phyloP scores from a whole-genome alignment of 2,329 filamentous ascomycete species.

The Trichoderma breve region DNA sequence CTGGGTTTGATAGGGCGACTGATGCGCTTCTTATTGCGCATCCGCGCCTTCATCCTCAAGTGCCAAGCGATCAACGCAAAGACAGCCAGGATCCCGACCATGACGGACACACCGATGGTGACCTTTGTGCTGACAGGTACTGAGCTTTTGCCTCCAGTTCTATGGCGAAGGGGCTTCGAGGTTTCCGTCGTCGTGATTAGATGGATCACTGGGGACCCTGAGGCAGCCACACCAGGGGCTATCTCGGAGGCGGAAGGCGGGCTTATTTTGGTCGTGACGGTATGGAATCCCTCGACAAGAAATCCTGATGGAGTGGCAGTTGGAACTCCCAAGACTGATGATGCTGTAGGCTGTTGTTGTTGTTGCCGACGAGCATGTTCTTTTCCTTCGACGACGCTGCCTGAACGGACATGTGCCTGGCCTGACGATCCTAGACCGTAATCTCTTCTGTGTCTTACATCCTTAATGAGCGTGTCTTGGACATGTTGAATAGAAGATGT shows the following conservation, averaged over 20 bases:
- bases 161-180: neutral
- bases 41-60: conserved; percentile 30
- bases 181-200: conserved; percentile 22
- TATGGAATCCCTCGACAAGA: conserved; percentile 1
- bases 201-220: conserved; percentile 21
- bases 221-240: neutral
- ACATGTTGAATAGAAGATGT: neutral
- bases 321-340: neutral
- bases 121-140: conserved; percentile 43
- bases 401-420: neutral
- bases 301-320: neutral
- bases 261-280: neutral
- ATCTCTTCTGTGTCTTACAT: conserved; percentile 27
- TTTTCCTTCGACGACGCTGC: neutral
- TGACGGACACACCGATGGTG: conserved; percentile 44
- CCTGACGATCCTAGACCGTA: conserved; percentile 24
- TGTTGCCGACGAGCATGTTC: neutral
- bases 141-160: neutral
- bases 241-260: neutral
- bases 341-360: neutral
- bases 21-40: neutral
- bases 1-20: conserved; percentile 24
- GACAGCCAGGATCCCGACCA: conserved; percentile 40
- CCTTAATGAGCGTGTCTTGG: neutral
- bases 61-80: conserved; percentile 39